Conservation (phyloP, 805 yeast species). For the Pichia heedii region DNA sequence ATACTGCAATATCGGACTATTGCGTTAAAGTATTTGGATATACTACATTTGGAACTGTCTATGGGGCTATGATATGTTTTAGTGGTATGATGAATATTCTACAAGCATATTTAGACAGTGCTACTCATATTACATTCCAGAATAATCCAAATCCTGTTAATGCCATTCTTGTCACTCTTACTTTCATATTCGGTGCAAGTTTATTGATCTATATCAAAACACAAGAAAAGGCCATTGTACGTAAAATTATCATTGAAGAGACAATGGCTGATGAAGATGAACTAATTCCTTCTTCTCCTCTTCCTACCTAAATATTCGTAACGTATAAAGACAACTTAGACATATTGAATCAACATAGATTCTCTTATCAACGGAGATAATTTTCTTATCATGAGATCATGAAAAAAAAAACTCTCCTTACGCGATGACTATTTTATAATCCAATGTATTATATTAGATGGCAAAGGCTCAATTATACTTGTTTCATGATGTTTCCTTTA, state of each 20-base stretch:
- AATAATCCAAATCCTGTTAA: slow-evolving; percentile 82
- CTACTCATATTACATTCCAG: slow-evolving; percentile 58
- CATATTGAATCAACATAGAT: too few species aligned
- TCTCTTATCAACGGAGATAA: too few species aligned
- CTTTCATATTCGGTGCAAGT: slow-evolving; percentile 41
- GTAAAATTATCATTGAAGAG: slow-evolving; percentile 49
- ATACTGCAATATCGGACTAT: slow-evolving; percentile 87
- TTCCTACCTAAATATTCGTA: not conserved
- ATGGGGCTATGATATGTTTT: slow-evolving; percentile 75
- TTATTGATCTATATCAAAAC: slow-evolving; percentile 36
- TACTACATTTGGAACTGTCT: slow-evolving; percentile 83
- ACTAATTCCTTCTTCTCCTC: not conserved
- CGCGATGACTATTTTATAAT: too few species aligned
- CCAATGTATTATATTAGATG: not conserved
- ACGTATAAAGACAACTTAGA: too few species aligned
- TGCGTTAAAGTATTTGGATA: slow-evolving; percentile 91
- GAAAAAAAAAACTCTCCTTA: too few species aligned
- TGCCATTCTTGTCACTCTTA: slow-evolving; percentile 40
- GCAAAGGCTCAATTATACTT: not conserved
- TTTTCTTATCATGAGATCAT: not conserved
- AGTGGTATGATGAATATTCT: slow-evolving; percentile 74
- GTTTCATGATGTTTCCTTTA: not conserved
- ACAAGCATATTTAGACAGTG: slow-evolving; percentile 59
- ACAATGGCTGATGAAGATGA: slow-evolving; percentile 46
- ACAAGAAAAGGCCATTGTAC: slow-evolving; percentile 35